These are phyloP conservation scores for Zygoascus flipseniorum DNA, from an alignment of 805 yeast species.

Conservation along the genomic window DNA sequence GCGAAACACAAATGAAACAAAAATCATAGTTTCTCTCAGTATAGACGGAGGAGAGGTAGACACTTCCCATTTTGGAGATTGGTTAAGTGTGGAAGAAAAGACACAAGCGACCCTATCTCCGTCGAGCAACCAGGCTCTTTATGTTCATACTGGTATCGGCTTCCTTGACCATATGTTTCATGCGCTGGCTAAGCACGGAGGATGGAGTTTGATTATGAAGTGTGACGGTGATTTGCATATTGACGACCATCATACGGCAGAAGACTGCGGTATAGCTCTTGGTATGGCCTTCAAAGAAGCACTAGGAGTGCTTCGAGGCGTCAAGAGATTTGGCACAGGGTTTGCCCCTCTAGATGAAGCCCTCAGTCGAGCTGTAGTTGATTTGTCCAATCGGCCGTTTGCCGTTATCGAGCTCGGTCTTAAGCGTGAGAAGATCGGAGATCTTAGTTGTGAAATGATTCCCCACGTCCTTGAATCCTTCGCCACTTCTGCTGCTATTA, in stretches of 20 bases:
- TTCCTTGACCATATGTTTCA: constrained; percentile 96
- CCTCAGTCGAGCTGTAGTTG: constrained; percentile 90
- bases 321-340: constrained; percentile 85
- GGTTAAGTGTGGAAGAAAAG: constrained; percentile 15
- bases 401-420: constrained; percentile 86
- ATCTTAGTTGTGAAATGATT: constrained; percentile 88
- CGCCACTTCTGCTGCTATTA: constrained; percentile 84
- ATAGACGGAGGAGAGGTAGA: constrained; percentile 75
- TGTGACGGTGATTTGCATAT: constrained; percentile 93
- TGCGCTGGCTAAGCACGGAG: constrained; percentile 93
- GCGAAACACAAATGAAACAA: constrained; percentile 87
- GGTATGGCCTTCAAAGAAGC: constrained; percentile 88
- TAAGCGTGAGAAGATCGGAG: constrained; percentile 89
- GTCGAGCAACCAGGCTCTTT: constrained; percentile 26
- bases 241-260: constrained; percentile 96
- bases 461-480: constrained; percentile 95
- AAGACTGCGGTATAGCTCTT: constrained; percentile 88
- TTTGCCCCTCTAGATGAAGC: constrained; percentile 98
- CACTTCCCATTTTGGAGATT: background rate
- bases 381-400: constrained; percentile 84
- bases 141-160: constrained; percentile 86
- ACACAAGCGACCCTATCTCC: constrained; percentile 39
- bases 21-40: constrained; percentile 74
- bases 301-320: constrained; percentile 80
- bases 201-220: constrained; percentile 86